These are phyloP conservation scores for Gremmenia infestans DNA, from an alignment of 2,329 filamentous ascomycete genomes.

Conservation along the genomic window DNA sequence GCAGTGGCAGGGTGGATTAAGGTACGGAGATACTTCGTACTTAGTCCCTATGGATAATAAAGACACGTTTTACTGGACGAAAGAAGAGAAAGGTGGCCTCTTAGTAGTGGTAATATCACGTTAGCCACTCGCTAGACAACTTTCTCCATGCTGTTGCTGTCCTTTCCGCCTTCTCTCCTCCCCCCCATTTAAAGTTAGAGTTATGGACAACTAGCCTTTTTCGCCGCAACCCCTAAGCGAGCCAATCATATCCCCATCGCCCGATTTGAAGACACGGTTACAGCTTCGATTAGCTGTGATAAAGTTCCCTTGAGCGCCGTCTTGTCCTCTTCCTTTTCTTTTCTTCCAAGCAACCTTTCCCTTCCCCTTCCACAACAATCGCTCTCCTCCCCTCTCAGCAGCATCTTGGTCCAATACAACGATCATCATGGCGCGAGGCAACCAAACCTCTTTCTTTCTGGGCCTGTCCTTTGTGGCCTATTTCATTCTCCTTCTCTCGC, in stretches of 20 bases:
- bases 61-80: no score
- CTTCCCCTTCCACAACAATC: slow-evolving; percentile 8
- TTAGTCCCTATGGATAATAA: no score
- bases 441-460: slow-evolving; percentile 66
- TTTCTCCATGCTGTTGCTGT: no score
- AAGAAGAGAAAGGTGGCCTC: no score
- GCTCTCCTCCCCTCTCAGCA: slow-evolving; percentile 12
- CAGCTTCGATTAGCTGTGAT: slow-evolving; percentile 2
- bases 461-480: slow-evolving; percentile 88
- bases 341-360: slow-evolving; percentile 7
- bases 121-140: no score
- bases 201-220: background rate
- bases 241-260: slow-evolving; percentile 15
- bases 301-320: slow-evolving; percentile 4
- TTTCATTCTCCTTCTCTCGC: slow-evolving; percentile 82
- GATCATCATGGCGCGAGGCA: slow-evolving; percentile 52
- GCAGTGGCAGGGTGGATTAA: no score
- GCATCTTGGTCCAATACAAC: slow-evolving; percentile 15
- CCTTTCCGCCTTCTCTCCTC: no score
- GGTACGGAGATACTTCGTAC: no score
- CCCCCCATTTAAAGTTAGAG: no score
- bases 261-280: slow-evolving; percentile 16
- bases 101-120: no score
- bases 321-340: background rate
- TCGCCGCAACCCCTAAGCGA: slow-evolving; percentile 12